Conservation (phyloP, 1,284 basidiomycete genomes). For the Ustilago tritici region DNA sequence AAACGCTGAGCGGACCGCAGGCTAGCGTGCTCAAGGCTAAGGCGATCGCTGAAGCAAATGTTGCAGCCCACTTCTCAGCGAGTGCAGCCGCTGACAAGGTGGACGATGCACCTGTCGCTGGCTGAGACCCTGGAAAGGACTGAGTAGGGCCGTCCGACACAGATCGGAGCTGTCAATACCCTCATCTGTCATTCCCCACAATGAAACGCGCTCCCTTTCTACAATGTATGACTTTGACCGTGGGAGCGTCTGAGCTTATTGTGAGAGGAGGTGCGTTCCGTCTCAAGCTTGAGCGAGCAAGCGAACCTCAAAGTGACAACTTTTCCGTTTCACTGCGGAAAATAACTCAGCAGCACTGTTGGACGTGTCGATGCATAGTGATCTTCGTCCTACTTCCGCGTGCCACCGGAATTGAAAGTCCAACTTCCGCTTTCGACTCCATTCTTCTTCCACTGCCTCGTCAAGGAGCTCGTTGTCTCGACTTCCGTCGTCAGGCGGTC, state of each 20-base stretch:
- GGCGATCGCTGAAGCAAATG: conserved; percentile 33
- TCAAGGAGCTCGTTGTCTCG: not conserved
- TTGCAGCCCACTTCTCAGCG: not conserved
- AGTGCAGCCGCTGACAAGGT: not conserved
- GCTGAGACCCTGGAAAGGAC: too few relatives aligned
- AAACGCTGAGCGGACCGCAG: conserved; percentile 65
- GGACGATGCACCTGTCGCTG: not conserved
- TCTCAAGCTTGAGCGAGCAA: not conserved
- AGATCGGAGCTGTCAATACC: not conserved
- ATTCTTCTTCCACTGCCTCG: not conserved
- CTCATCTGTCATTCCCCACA: not conserved
- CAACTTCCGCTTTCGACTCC: not conserved
- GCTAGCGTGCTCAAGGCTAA: conserved; percentile 51
- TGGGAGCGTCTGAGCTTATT: not conserved
- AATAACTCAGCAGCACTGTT: not conserved
- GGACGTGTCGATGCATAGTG: not conserved
- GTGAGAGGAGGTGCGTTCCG: not conserved
- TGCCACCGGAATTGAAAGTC: not conserved
- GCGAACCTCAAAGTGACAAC: not conserved
- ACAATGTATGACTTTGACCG: not conserved
- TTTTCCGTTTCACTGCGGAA: not conserved
- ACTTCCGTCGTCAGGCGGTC: not conserved
- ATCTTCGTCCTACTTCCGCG: not conserved
- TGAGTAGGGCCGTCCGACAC: not conserved
- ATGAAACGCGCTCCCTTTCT: not conserved